These are phyloP conservation scores for Annona cherimola DNA, from an alignment of 164 flowering plant genomes.

Conservation along the genomic window DNA sequence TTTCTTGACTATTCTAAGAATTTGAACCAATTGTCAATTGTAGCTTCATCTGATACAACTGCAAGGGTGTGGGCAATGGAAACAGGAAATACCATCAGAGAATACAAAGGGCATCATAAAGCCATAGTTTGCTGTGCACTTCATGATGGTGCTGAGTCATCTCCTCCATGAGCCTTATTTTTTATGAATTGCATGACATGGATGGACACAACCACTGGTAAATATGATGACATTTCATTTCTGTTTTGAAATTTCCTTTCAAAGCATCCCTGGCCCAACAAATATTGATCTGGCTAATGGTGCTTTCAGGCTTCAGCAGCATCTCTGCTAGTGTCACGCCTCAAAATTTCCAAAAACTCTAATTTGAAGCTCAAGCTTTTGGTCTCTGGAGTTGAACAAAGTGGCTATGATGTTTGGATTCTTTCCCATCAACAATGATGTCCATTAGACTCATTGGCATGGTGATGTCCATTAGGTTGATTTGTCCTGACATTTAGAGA, in stretches of 20 bases:
- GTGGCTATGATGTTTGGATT: not conserved
- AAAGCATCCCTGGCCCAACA: not conserved
- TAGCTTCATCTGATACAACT: constrained; percentile 90
- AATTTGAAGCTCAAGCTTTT: not conserved
- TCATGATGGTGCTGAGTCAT: constrained; percentile 83
- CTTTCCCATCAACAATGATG: not conserved
- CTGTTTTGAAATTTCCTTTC: too few relatives aligned
- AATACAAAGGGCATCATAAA: constrained; percentile 88
- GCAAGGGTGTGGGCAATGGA: constrained; percentile 81
- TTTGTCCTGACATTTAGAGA: not conserved
- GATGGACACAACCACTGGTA: not conserved
- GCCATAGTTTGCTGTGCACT: constrained; percentile 91
- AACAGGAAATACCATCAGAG: constrained; percentile 57
- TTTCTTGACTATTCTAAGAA: not conserved
- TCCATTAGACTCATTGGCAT: not conserved
- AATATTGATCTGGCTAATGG: not conserved
- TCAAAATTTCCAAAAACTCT: too few relatives aligned
- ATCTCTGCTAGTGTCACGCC: not conserved
- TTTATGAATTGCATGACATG: not conserved
- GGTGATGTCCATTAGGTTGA: not conserved
- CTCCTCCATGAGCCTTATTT: constrained; percentile 23
- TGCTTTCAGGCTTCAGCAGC: not conserved
- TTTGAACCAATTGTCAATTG: constrained; percentile 4
- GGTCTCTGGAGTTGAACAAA: not conserved
- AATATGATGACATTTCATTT: not conserved